phyloP scores from a whole-genome alignment of 73 alveolate species.

The Effrenium voratum region DNA sequence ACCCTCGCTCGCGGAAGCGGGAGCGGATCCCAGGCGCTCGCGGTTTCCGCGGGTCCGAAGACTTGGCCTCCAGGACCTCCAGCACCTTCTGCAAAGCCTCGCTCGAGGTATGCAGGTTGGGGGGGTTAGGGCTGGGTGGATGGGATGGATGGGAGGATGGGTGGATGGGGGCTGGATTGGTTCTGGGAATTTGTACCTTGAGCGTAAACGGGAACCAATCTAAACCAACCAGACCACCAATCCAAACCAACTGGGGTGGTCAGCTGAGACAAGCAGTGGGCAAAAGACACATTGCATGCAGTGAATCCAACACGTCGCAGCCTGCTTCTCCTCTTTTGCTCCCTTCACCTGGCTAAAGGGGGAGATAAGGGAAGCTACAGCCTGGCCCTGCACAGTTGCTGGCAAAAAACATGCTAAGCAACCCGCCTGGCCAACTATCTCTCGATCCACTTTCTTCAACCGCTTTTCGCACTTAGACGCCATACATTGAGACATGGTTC shows the following conservation, averaged over 20 bases:
- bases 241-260: no score
- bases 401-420: background rate
- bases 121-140: background rate
- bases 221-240: no score
- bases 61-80: conserved; percentile 35
- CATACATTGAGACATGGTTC: background rate
- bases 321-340: conserved; percentile 89
- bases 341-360: conserved; percentile 41
- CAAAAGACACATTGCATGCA: no score
- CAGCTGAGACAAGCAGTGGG: no score
- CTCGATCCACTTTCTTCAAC: conserved; percentile 84
- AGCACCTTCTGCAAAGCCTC: conserved; percentile 74
- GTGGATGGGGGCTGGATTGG: no score
- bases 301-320: background rate
- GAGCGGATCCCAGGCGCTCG: no score
- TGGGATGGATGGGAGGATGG: no score
- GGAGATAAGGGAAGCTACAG: background rate
- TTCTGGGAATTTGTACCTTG: background rate
- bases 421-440: conserved; percentile 78
- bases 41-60: no score
- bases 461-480: conserved; percentile 78
- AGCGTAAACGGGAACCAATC: no score
- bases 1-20: no score
- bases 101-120: background rate
- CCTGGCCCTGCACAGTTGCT: background rate